Base-by-base conservation (phyloP, 164 flowering plant genomes). In the Chloranthus sessilifolius region DNA sequence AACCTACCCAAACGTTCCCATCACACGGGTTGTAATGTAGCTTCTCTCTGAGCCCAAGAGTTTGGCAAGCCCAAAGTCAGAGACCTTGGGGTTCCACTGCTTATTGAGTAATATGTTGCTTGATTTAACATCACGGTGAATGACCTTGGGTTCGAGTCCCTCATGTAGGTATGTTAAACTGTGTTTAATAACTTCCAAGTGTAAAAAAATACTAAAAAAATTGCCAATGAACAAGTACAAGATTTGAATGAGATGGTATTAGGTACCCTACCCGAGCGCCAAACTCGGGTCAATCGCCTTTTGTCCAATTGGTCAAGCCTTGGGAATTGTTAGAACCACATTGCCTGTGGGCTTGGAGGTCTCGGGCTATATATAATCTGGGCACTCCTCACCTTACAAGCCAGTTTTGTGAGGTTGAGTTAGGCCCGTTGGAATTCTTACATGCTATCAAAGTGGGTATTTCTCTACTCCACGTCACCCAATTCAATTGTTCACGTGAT, bases 61-160 rank as follows among this genome's bases (percentile, higher is more conserved):
- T 70, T 87, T 87, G 39, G 95, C 95, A 12, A 87, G 71, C 34
- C 95, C 95, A 71, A 87, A 87, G 50, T 87, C 95, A 22, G 95
- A 87, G 20, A 87, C 87, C 72, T 87, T 87, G 1, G 92, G 56
- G 50, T 74, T 76, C 95, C 95, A 87, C 34, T 78, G 81, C 68
- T 66, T 79, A 50, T 83, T 87, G 12, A 87, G 82, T 55, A 87
- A 69, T 60, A 87, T 87, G 71, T 87, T 87, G 77, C 95, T 82
- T 6, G 92, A 79, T 50, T 87, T 87, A 39, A 87, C 70, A 62
- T 87, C 95, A 46, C 95, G 91, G 52, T 87, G 95, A 47, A 87
- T 89, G 17, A 87, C 95, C 73, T 87, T 87, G 5, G 95, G 95
- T 62, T 87, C 95, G 27, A 87, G 89, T 7, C 95, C 92, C 60